A percentile compares a stretch with the other conserved stretches of the same genome.
phyloP scores from a whole-genome alignment of 495 filamentous ascomycete genomes.

The Xylaria curta region DNA sequence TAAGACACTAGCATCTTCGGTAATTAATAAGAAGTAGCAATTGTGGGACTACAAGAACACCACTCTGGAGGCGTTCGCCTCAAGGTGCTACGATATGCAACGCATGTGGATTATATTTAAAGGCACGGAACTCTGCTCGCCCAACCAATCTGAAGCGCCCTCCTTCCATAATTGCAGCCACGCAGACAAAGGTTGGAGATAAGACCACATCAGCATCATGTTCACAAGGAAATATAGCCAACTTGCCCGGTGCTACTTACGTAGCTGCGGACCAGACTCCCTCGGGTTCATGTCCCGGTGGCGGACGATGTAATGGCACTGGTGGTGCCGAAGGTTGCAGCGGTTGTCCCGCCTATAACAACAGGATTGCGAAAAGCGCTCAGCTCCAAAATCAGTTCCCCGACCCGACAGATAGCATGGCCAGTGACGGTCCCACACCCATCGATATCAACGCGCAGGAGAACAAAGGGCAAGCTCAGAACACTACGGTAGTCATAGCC shows the following conservation, averaged over 20 bases:
- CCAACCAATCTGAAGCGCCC: conserved; percentile 86
- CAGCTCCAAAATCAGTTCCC: conserved; percentile 59
- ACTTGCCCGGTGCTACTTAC: conserved; percentile 70
- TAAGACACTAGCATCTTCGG: background rate
- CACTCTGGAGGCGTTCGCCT: conserved; percentile 92
- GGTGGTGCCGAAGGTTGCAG: conserved; percentile 95
- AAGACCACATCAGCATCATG: conserved; percentile 44
- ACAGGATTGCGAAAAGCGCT: conserved; percentile 87
- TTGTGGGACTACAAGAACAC: conserved; percentile 90
- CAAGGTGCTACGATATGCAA: conserved; percentile 96
- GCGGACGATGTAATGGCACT: conserved; percentile 94
- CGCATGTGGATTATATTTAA: conserved; percentile 93
- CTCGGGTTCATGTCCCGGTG: conserved; percentile 90
- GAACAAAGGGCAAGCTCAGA: conserved; percentile 47
- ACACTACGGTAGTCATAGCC: conserved; percentile 80
- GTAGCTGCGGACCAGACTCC: conserved; percentile 74
- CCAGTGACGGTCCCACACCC: conserved; percentile 46
- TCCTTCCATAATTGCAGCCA: conserved; percentile 49
- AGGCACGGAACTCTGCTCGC: conserved; percentile 87
- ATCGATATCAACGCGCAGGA: conserved; percentile 57
- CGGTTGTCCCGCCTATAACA: conserved; percentile 97
- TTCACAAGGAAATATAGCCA: conserved; percentile 41
- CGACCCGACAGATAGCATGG: conserved; percentile 36
- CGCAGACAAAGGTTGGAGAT: conserved; percentile 44
- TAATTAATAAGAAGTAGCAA: conserved; percentile 66